Percentiles rank a stretch among this genome's conserved stretches.
phyloP scores from a whole-genome alignment of 202 grass and related monocot genomes.

The Bolboschoenoplectus hybrid region DNA sequence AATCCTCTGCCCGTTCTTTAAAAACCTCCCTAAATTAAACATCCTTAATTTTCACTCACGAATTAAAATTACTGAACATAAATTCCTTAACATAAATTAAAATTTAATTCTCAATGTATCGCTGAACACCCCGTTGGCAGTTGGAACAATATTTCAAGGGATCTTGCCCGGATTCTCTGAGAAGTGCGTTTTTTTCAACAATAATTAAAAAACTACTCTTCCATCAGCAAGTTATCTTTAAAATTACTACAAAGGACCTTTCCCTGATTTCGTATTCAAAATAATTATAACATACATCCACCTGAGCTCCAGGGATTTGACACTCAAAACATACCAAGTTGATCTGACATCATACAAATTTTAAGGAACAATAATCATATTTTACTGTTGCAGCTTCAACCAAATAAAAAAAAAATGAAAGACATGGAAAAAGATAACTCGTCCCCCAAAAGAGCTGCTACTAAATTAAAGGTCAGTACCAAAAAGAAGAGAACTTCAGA shows the following conservation, averaged over 20 bases:
- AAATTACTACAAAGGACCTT: not conserved
- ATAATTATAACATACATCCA: not conserved
- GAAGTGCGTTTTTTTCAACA: not conserved
- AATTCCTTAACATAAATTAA: no score
- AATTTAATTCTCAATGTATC: no score
- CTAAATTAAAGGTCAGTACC: slow-evolving; percentile 18
- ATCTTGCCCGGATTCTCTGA: not conserved
- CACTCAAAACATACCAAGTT: not conserved
- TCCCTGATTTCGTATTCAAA: not conserved
- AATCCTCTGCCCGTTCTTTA: no score
- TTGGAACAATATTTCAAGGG: not conserved
- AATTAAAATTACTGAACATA: no score
- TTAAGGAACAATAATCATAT: not conserved
- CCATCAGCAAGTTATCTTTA: not conserved
- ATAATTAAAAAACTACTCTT: not conserved
- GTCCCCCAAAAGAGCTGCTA: not conserved
- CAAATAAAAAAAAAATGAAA: not conserved
- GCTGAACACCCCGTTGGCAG: no score
- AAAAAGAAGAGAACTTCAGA: not conserved
- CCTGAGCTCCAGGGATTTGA: no score
- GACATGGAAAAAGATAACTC: not conserved
- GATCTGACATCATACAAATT: not conserved
- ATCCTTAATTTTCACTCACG: no score
- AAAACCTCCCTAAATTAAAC: no score
- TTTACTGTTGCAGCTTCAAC: slow-evolving; percentile 7